Evolutionary conservation across 352 stramenopile species (phyloP).

Genomic region (Phytopythium kandeliae): DNA sequence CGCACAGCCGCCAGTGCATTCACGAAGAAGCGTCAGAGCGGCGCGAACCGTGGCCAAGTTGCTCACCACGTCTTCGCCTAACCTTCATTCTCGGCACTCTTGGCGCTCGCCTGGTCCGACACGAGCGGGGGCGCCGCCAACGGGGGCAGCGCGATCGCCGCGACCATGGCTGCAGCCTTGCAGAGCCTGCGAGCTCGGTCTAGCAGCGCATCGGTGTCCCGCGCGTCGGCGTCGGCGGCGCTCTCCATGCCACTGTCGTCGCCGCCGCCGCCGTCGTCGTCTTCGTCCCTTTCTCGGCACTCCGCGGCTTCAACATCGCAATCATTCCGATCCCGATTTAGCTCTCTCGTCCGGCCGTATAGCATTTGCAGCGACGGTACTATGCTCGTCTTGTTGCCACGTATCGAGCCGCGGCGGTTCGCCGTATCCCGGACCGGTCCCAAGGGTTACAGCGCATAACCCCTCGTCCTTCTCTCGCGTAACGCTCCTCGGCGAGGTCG

Average conservation of each 20-base stretch:
- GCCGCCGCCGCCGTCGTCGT: slow-evolving; percentile 7
- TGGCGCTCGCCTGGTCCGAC: background rate
- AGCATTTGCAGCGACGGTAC: background rate
- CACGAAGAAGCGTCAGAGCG: background rate
- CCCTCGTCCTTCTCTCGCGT: no score
- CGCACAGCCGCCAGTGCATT: background rate
- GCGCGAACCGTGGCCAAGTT: background rate
- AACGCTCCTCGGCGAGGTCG: no score
- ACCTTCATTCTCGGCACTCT: background rate
- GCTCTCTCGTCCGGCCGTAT: background rate
- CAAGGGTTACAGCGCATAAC: no score
- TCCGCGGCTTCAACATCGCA: slow-evolving; percentile 1
- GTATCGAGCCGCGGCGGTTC: no score
- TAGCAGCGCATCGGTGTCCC: slow-evolving; percentile 25
- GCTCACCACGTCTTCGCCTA: no score
- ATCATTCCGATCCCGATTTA: slow-evolving; percentile 1
- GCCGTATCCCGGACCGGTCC: no score
- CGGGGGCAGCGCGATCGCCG: background rate
- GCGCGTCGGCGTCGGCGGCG: background rate
- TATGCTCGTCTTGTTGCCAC: no score
- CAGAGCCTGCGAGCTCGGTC: slow-evolving; percentile 37
- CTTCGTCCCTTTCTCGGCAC: background rate
- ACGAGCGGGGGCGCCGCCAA: background rate
- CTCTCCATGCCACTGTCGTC: slow-evolving; percentile 8
- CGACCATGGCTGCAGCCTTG: slow-evolving; percentile 14